A percentile compares a stretch with the other conserved stretches of the same genome.
Evolutionary conservation across 306 rosid species (phyloP).

Genomic region (Glycine soja): DNA sequence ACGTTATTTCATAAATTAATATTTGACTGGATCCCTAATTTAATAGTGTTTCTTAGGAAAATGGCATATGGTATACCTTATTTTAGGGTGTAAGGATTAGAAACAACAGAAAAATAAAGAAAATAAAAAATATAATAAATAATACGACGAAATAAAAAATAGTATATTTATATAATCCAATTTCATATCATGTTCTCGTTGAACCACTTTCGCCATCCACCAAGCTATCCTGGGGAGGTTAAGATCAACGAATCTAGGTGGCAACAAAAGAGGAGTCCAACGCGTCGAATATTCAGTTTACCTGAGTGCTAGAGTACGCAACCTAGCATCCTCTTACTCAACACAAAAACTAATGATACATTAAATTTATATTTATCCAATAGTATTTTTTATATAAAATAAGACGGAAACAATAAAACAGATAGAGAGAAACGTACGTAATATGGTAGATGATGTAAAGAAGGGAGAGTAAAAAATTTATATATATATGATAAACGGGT

Average conservation of each 20-base stretch:
- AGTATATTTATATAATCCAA: background rate
- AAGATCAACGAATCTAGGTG: constrained; percentile 28
- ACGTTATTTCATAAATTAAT: background rate
- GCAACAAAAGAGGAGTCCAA: background rate
- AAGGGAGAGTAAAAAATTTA: background rate
- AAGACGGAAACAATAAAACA: background rate
- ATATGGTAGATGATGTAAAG: background rate
- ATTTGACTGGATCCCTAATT: background rate
- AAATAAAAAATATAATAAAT: background rate
- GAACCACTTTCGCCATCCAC: constrained; percentile 31
- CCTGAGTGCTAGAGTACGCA: background rate
- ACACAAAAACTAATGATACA: background rate
- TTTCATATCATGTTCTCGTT: constrained; percentile 28
- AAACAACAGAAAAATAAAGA: background rate
- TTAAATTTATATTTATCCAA: background rate
- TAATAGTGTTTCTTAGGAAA: background rate
- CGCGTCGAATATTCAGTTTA: constrained; percentile 26
- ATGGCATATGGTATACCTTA: background rate
- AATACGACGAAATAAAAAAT: background rate
- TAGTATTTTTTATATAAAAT: background rate
- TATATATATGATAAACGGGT: background rate
- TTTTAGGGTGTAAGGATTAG: background rate
- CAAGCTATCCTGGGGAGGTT: background rate
- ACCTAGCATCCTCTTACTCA: background rate
- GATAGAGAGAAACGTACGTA: background rate